These are phyloP conservation scores for Pyrenula aspistea DNA, from an alignment of 495 filamentous ascomycete genomes.

Conservation along the genomic window DNA sequence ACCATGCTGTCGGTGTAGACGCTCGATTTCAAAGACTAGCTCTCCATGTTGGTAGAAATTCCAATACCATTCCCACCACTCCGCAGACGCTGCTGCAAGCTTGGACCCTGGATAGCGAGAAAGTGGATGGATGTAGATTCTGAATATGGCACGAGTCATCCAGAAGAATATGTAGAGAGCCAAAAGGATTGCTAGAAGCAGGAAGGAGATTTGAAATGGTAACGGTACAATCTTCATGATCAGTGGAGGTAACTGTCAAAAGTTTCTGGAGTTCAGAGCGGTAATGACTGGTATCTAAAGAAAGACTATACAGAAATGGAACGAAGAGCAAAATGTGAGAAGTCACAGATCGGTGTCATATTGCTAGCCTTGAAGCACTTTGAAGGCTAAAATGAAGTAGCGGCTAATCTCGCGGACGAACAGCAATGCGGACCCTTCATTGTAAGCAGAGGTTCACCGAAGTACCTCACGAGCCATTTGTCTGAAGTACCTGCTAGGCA, in stretches of 20 bases:
- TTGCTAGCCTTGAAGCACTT: too few relatives aligned
- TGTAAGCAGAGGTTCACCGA: too few relatives aligned
- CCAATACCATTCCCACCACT: conserved; percentile 38
- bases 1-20: not conserved
- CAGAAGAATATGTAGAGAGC: not conserved
- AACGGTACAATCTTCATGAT: not conserved
- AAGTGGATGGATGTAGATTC: conserved; percentile 29
- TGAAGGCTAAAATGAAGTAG: too few relatives aligned
- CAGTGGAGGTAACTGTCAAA: not conserved
- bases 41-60: conserved; percentile 25
- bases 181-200: not conserved
- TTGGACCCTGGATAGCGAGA: conserved; percentile 33
- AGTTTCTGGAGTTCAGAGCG: not conserved
- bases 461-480: too few relatives aligned
- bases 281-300: not conserved
- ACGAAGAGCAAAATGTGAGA: too few relatives aligned
- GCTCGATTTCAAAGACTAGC: conserved; percentile 25
- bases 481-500: too few relatives aligned
- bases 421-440: too few relatives aligned
- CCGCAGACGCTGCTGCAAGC: conserved; percentile 32
- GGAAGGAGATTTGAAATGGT: not conserved
- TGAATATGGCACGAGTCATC: conserved; percentile 4
- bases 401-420: too few relatives aligned
- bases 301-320: too few relatives aligned
- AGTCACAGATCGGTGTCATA: too few relatives aligned